Percentiles rank a stretch among this genome's conserved stretches.
phyloP scores from a whole-genome alignment of 2,329 filamentous ascomycete genomes.

The Xylaria multiplex region DNA sequence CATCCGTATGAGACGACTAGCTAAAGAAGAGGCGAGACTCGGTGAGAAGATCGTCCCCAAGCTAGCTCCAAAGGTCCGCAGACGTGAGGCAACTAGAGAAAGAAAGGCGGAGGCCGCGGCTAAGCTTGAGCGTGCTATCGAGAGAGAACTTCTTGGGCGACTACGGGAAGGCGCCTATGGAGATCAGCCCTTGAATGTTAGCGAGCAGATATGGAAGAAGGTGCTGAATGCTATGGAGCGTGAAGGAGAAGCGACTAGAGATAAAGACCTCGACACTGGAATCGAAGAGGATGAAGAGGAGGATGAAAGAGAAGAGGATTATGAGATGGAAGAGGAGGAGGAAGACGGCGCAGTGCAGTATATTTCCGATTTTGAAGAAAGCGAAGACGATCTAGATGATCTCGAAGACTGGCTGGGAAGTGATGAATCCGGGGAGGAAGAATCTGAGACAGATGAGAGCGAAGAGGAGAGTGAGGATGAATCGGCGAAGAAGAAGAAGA shows the following conservation, averaged over 20 bases:
- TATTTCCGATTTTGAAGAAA: conserved; percentile 88
- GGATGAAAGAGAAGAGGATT: conserved; percentile 71
- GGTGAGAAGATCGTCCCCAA: conserved; percentile 90
- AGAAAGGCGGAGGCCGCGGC: conserved; percentile 83
- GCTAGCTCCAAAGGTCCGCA: conserved; percentile 87
- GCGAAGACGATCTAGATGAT: conserved; percentile 80
- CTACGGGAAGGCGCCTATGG: conserved; percentile 93
- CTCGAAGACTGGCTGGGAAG: conserved; percentile 94
- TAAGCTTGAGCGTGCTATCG: conserved; percentile 95
- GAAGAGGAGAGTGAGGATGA: conserved; percentile 65
- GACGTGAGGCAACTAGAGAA: conserved; percentile 79
- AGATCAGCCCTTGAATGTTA: conserved; percentile 92
- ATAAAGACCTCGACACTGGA: conserved; percentile 89
- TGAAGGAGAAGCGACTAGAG: conserved; percentile 81
- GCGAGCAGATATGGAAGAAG: conserved; percentile 96
- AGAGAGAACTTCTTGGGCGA: conserved; percentile 91
- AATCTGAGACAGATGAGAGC: conserved; percentile 66
- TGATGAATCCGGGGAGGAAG: conserved; percentile 68
- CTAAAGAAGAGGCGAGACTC: conserved; percentile 87
- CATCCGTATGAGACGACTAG: conserved; percentile 80
- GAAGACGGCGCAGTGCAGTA: conserved; percentile 88
- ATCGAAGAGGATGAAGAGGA: conserved; percentile 76
- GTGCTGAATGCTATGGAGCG: conserved; percentile 91
- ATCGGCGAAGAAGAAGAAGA: conserved; percentile 62
- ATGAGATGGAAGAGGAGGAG: conserved; percentile 64